phyloP scores from a whole-genome alignment of 148 eudicot species.

The Chenopodium album region DNA sequence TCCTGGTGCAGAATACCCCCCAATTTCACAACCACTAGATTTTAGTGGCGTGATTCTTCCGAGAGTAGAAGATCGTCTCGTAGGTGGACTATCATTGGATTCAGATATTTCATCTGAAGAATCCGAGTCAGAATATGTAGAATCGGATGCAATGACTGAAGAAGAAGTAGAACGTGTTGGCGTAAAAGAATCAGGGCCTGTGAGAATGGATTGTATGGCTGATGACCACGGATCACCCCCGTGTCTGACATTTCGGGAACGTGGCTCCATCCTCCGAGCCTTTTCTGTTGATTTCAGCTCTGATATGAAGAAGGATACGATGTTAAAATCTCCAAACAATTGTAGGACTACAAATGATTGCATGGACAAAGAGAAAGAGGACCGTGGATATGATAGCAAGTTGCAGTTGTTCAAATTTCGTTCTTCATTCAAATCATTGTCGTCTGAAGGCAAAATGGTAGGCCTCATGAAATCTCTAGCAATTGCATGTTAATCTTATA shows the following conservation, averaged over 20 bases:
- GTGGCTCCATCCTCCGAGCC: constrained; percentile 34
- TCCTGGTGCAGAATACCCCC: constrained; percentile 7
- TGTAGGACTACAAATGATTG: constrained; percentile 16
- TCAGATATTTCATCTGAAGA: constrained; percentile 9
- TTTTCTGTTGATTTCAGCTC: constrained; percentile 38
- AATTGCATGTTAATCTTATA: background rate
- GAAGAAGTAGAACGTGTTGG: constrained; percentile 16
- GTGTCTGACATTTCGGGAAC: constrained; percentile 27
- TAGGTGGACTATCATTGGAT: background rate
- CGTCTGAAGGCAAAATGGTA: constrained; percentile 33
- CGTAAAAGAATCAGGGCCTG: constrained; percentile 21
- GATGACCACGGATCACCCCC: constrained; percentile 19
- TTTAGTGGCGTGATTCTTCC: constrained; percentile 5
- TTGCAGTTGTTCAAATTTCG: constrained; percentile 23
- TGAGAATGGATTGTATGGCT: constrained; percentile 14
- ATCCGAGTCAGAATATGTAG: constrained; percentile 15
- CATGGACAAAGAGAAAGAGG: constrained; percentile 29
- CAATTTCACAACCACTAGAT: constrained; percentile 7
- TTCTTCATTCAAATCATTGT: constrained; percentile 38
- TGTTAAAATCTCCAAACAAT: constrained; percentile 31
- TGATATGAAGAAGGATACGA: constrained; percentile 20
- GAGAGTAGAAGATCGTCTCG: constrained; percentile 13
- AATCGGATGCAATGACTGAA: constrained; percentile 15
- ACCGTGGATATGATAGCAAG: constrained; percentile 18
- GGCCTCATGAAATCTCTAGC: constrained; percentile 23